phyloP scores from a whole-genome alignment of 2,329 filamentous ascomycete species.

The Lachnellula hyalina region DNA sequence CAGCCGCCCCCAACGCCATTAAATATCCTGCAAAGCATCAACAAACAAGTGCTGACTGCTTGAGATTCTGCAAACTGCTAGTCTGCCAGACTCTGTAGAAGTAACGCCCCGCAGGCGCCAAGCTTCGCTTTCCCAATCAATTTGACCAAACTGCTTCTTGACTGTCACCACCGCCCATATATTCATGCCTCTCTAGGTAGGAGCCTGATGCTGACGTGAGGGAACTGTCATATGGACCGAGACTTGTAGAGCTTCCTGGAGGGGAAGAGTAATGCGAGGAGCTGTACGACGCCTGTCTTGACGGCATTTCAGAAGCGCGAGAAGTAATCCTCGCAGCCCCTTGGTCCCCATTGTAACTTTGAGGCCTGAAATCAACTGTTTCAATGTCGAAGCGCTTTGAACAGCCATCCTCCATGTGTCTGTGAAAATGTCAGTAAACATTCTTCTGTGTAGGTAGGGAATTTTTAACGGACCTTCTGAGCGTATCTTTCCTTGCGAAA shows the following conservation, averaged over 20 bases:
- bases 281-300: conserved; percentile 24
- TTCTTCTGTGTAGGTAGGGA: no score
- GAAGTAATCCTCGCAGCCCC: conserved; percentile 15
- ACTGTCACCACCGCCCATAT: conserved; percentile 12
- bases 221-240: conserved; percentile 16
- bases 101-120: background rate
- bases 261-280: conserved; percentile 22
- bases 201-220: conserved; percentile 24
- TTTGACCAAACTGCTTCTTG: conserved; percentile 15
- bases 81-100: background rate
- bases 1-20: background rate
- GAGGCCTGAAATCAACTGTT: conserved; percentile 29
- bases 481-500: conserved; percentile 77
- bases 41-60: background rate
- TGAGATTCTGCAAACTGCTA: background rate
- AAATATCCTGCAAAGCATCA: background rate
- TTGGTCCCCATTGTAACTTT: conserved; percentile 19
- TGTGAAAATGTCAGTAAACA: conserved; percentile 30
- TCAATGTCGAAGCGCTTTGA: conserved; percentile 52
- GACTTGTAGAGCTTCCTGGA: conserved; percentile 11
- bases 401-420: conserved; percentile 74
- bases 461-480: conserved; percentile 56
- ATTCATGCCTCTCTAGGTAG: conserved; percentile 22
- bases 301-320: conserved; percentile 12
- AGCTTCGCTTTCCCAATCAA: conserved; percentile 1